Base-by-base conservation (phyloP, 2,329 filamentous ascomycete species). In the Akanthomyces muscarius region DNA sequence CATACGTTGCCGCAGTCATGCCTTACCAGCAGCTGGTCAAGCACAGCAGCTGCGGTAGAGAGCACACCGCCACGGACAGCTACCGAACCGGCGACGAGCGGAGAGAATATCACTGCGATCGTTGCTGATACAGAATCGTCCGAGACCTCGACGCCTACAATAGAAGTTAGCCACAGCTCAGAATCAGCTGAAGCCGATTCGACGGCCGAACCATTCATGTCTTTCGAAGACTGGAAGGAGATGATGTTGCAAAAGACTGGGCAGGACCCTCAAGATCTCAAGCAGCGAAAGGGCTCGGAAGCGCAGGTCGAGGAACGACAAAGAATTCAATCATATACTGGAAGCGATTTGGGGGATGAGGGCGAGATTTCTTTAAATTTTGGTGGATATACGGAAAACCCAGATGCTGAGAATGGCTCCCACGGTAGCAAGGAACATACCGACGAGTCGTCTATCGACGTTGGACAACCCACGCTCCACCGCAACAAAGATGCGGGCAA, bases 221-320 rank as follows among this genome's bases (percentile, higher is more conserved):
- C 95, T 0, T 99, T 99, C 69, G 95, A 98, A 73, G 94, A 98
- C 70, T 99, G 95, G 95, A 98, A 97, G 78, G 91, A 89, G 71
- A 90, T 93, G 80, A 97, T 96, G 77, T 79, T 98, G 21, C 90
- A 89, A 58, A 91, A 92, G 72, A 89, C 86, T 4, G 94, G 92
- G 14, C 94, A 97, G 71, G 83, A 86, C 61, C 79, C 80, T 6
- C 75, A 92, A 80, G 71, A 90, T 77, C 68, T 91, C 83, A 75
- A 87, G 83, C 75, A 82, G 83, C 72, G 90, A 78, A 73, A 86
- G 81, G 68, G 81, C 71, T 73, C 47, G 18, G 58, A 80, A 78
- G 75, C 84, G 72, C 70, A 78, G 72, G 66, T 78, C 73, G 71
- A 77, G 71, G 81, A 82, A 4, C 50, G 78, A 73, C 75, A 64